A percentile compares a stretch with the other conserved stretches of the same genome.
These are phyloP conservation scores for Coniosporium apollinis DNA, from an alignment of 495 filamentous ascomycete species.

Conservation along the genomic window DNA sequence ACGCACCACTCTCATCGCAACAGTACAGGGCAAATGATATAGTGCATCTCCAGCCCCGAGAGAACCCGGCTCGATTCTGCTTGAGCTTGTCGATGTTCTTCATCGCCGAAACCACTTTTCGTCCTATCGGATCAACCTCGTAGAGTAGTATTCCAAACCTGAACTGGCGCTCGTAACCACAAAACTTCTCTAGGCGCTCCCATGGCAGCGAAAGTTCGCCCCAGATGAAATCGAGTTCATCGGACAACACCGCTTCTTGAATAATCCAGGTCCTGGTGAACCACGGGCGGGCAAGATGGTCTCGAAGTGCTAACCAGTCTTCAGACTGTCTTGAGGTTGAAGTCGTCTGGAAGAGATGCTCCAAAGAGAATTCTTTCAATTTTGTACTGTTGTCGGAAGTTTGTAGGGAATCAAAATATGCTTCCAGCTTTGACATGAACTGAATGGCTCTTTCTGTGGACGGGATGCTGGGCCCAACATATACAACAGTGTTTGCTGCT, in stretches of 20 bases:
- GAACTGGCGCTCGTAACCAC: background rate
- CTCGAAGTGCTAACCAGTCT: background rate
- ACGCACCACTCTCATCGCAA: background rate
- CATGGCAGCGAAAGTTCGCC: background rate
- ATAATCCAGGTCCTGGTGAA: constrained; percentile 17
- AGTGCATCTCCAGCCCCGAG: too few relatives aligned
- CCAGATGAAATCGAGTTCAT: background rate
- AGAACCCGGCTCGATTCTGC: background rate
- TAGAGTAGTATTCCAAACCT: background rate
- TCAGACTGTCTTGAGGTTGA: background rate
- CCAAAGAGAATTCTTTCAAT: too few relatives aligned
- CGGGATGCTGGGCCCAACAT: background rate
- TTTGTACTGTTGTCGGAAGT: too few relatives aligned
- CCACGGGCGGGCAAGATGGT: constrained; percentile 9
- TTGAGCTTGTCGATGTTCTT: background rate
- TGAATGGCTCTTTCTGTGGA: background rate
- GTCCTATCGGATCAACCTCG: background rate
- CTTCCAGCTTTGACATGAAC: background rate
- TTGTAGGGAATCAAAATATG: background rate
- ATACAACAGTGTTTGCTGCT: background rate
- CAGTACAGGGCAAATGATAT: too few relatives aligned
- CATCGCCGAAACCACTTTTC: background rate
- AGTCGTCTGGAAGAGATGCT: background rate
- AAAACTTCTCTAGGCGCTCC: background rate
- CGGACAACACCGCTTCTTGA: constrained; percentile 10